phyloP scores from a whole-genome alignment of 495 filamentous ascomycete genomes.

The Xylaria palmicola region DNA sequence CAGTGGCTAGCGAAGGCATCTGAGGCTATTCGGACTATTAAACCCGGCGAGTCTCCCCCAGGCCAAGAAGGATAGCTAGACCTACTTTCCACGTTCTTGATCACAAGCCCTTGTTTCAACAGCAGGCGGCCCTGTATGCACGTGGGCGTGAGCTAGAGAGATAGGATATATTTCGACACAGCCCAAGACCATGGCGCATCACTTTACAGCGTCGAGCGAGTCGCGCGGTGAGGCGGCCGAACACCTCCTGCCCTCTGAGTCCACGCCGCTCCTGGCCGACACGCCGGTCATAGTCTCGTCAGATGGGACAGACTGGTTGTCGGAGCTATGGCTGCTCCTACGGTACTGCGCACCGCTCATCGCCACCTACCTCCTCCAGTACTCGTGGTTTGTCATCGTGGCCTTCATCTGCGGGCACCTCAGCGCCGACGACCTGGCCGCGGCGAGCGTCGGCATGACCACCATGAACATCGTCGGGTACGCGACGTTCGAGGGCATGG shows the following conservation, averaged over 20 bases:
- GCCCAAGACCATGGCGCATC: not conserved
- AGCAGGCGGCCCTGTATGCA: not conserved
- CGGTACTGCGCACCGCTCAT: constrained; percentile 66
- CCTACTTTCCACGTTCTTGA: too few relatives aligned
- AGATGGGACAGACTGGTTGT: constrained; percentile 10
- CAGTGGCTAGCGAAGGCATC: too few relatives aligned
- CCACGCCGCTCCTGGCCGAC: constrained; percentile 8
- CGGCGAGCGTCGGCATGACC: constrained; percentile 41
- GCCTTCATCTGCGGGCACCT: constrained; percentile 69
- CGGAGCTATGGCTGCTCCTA: constrained; percentile 36
- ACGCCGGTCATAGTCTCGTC: not conserved
- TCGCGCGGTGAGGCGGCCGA: not conserved
- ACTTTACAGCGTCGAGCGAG: not conserved
- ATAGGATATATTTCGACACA: not conserved
- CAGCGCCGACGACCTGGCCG: constrained; percentile 62
- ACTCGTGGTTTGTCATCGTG: constrained; percentile 68
- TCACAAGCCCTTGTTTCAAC: too few relatives aligned
- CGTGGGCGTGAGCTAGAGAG: not conserved
- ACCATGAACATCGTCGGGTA: constrained; percentile 66
- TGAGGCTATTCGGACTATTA: too few relatives aligned
- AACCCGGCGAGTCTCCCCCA: too few relatives aligned
- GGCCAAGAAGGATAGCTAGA: too few relatives aligned
- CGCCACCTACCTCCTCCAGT: constrained; percentile 72
- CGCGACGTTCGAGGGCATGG: constrained; percentile 68
- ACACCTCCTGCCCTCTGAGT: constrained; percentile 6